phyloP scores from a whole-genome alignment of 768 basidiomycete genomes.

The Phylloporus rhodoxanthus region DNA sequence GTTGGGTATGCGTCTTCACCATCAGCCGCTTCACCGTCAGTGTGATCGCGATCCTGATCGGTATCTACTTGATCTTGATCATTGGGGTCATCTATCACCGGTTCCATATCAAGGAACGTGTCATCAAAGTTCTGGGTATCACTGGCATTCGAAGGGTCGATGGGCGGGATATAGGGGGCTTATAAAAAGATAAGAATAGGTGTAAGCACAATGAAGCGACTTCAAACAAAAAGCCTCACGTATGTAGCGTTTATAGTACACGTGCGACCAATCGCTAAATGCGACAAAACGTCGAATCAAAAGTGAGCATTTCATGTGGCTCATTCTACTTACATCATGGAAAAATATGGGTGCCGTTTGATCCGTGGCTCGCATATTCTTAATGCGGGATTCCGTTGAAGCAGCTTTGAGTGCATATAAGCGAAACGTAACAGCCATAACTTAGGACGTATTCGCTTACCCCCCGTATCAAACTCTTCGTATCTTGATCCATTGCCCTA shows the following conservation, averaged over 20 bases:
- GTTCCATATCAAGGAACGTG: constrained; percentile 93
- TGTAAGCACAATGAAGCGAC: constrained; percentile 11
- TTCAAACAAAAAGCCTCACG: constrained; percentile 44
- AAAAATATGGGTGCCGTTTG: constrained; percentile 92
- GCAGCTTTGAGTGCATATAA: constrained; percentile 47
- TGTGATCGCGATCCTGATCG: constrained; percentile 61
- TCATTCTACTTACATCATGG: constrained; percentile 66
- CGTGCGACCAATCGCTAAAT: constrained; percentile 84
- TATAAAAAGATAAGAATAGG: constrained; percentile 8
- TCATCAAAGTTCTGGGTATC: constrained; percentile 99
- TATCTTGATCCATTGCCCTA: constrained; percentile 88
- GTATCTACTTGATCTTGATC: constrained; percentile 60
- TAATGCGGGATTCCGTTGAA: constrained; percentile 88
- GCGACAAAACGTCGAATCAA: constrained; percentile 13
- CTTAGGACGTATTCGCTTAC: constrained; percentile 46
- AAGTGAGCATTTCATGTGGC: constrained; percentile 4
- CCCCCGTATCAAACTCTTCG: constrained; percentile 90
- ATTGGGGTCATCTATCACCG: constrained; percentile 74
- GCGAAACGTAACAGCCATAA: background rate
- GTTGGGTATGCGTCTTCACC: constrained; percentile 75
- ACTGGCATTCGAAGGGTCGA: constrained; percentile 84
- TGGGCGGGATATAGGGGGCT: constrained; percentile 92
- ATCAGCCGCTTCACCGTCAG: constrained; percentile 66
- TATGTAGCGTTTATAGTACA: constrained; percentile 91
- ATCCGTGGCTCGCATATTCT: constrained; percentile 91